A percentile compares a stretch with the other conserved stretches of the same genome.
phyloP scores from a whole-genome alignment of 2,329 filamentous ascomycete species.

The Ascosphaera acerosa region DNA sequence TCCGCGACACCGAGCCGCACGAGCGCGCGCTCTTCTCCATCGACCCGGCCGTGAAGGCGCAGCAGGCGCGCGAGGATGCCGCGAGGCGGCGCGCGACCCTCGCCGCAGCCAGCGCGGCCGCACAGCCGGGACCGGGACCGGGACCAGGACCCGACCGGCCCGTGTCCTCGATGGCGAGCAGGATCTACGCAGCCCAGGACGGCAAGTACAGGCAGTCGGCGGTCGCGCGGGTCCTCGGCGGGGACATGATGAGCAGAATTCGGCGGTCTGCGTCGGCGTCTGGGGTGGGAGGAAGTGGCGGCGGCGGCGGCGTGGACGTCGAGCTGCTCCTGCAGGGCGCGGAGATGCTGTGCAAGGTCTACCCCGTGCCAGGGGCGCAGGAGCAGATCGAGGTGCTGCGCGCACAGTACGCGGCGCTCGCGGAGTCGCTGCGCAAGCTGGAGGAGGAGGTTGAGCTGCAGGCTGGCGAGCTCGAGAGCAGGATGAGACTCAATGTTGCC shows the following conservation, averaged over 20 bases:
- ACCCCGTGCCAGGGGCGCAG: slow-evolving; percentile 52
- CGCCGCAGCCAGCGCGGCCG: slow-evolving; percentile 25
- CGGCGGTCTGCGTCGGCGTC: no score
- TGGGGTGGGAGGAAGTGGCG: no score
- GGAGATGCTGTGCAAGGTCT: slow-evolving; percentile 73
- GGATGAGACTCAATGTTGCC: slow-evolving; percentile 35
- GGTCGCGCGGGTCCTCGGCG: slow-evolving; percentile 69
- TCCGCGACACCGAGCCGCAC: slow-evolving; percentile 83
- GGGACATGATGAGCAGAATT: slow-evolving; percentile 64
- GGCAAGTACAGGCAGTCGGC: slow-evolving; percentile 43
- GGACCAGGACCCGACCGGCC: slow-evolving; percentile 11
- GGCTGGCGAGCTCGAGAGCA: slow-evolving; percentile 41
- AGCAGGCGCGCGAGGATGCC: no score
- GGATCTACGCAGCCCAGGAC: slow-evolving; percentile 27
- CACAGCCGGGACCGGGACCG: slow-evolving; percentile 6
- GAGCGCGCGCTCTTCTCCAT: slow-evolving; percentile 89
- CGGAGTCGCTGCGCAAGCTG: slow-evolving; percentile 51
- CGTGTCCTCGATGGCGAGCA: slow-evolving; percentile 23
- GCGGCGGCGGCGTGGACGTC: slow-evolving; percentile 51
- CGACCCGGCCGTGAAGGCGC: slow-evolving; percentile 41
- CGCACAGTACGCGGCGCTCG: slow-evolving; percentile 42
- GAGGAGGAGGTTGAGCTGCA: slow-evolving; percentile 60
- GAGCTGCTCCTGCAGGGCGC: slow-evolving; percentile 64
- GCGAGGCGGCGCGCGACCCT: slow-evolving; percentile 22
- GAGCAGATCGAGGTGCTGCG: slow-evolving; percentile 53